Evolutionary conservation across 163 green algal genomes (phyloP).

Genomic region (Scenedesmus sp.): DNA sequence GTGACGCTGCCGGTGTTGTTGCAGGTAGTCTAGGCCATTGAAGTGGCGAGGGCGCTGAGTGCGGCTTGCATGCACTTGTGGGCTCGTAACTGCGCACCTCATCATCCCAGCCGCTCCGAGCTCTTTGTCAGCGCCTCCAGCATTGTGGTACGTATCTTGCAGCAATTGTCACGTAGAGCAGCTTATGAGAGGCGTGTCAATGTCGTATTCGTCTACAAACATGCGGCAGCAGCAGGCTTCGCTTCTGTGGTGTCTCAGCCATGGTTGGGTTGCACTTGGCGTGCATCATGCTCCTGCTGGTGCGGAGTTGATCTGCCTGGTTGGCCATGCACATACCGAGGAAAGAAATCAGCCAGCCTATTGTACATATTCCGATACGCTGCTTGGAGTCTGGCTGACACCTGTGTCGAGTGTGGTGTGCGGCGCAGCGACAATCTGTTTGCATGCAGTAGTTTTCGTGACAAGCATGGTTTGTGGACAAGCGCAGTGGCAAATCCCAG

Average conservation of each 20-base stretch:
- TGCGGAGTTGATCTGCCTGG: neutral
- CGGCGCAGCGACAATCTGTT: neutral
- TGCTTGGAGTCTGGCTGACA: no score
- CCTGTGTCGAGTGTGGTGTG: neutral
- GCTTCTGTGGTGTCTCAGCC: neutral
- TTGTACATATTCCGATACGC: neutral
- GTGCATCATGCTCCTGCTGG: neutral
- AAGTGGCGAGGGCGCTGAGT: no score
- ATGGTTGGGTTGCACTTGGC: no score
- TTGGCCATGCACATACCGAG: neutral
- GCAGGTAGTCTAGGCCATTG: no score
- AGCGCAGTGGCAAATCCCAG: neutral
- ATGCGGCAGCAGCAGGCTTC: neutral
- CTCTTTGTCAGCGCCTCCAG: no score
- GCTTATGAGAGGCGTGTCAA: neutral
- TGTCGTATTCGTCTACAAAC: neutral
- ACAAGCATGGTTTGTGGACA: neutral
- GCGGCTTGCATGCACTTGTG: no score
- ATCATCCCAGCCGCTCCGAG: no score
- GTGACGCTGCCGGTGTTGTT: no score
- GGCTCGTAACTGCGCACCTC: no score
- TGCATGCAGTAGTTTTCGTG: neutral
- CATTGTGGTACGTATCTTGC: no score
- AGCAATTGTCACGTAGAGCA: neutral
- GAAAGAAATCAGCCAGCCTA: neutral